Base-by-base conservation (phyloP, 1,284 basidiomycete species). In the Puccinia novopanici region DNA sequence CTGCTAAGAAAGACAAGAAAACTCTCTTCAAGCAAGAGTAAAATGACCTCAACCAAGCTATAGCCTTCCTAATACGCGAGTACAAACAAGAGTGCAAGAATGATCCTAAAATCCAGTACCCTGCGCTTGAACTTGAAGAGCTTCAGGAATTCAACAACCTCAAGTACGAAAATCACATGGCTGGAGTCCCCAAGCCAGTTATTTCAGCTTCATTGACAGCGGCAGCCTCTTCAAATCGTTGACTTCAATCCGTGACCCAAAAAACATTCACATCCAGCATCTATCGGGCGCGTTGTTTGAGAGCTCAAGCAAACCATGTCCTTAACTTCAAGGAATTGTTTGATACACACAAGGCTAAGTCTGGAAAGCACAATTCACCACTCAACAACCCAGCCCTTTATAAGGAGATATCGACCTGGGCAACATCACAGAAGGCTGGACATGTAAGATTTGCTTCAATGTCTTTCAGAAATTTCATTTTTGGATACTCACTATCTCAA, bases 131-230 rank as follows among this genome's bases (percentile, higher is more conserved):
- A 34, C 40, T 68, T 6, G 65, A 68, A n/a, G 42, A 68, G 24
- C 65, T 68, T 45, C 65, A 68, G 24, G 65, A 68, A 17, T 68
- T 68, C 40, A 48, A 68, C 65, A 48, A n/a, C 24, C 45, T 68
- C 22, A 8, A 15, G 34, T 50, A 6, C 3, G 5, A 68, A 45
- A 50, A 50, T 12, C 24, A 45, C 24, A 8, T 12, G 27, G 5
- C 52, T 54, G 45, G 45, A 48, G 45, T 48, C 45, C 63, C 63
- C 40, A 27, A 24, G 6, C 65, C 65, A 48, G 24, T 12, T 13
- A 68, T 68, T 15, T 8, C 22, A 27, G 65, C 65, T n/a, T 68
- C 65, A 3, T 27, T 48, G 15, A 68, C 22, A 68, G 40, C 65
- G 24, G 13, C 22, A 68, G 40, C 65, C 48, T 68, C 65, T 48